These are phyloP conservation scores for Metschnikowia reukaufii DNA, from an alignment of 805 yeast genomes.

Conservation along the genomic window DNA sequence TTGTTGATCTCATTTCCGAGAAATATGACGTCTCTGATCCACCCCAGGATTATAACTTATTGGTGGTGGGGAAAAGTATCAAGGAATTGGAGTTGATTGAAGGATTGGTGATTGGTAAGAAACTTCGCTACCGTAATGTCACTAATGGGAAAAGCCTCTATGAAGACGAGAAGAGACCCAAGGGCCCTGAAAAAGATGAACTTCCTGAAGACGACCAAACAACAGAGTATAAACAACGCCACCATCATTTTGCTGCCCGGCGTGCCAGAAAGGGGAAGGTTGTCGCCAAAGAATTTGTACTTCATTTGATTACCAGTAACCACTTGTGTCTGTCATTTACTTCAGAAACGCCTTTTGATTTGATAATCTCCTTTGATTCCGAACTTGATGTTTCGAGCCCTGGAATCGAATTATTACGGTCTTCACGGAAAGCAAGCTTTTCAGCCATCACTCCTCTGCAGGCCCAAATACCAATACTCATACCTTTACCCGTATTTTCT, in stretches of 20 bases:
- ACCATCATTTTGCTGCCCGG: conserved; percentile 9
- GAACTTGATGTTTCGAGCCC: conserved; percentile 34
- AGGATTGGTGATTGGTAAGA: conserved; percentile 72
- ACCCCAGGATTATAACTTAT: conserved; percentile 20
- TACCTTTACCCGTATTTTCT: conserved; percentile 37
- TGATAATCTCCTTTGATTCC: conserved; percentile 39
- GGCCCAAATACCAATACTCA: conserved; percentile 31
- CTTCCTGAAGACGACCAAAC: conserved; percentile 13
- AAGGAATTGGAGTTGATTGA: conserved; percentile 79
- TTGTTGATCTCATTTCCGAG: conserved; percentile 40
- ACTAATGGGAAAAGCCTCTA: conserved; percentile 58
- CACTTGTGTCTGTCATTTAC: conserved; percentile 17
- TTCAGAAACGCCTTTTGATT: conserved; percentile 21
- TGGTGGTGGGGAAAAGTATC: conserved; percentile 57
- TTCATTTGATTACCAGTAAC: conserved; percentile 19
- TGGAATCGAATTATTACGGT: conserved; percentile 35
- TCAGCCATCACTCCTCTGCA: neutral
- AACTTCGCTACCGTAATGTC: conserved; percentile 61
- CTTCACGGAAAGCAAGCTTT: conserved; percentile 11
- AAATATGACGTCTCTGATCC: conserved; percentile 13
- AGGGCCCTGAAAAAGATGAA: conserved; percentile 8
- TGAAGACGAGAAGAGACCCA: conserved; percentile 28
- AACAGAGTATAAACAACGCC: conserved; percentile 12
- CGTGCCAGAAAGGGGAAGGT: neutral
- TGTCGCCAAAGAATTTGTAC: conserved; percentile 3